Evolutionary conservation across 129 eudicot genomes (phyloP), one percentile per base, ranked within the genome.

Genomic region (Kitagawia praeruptora): DNA sequence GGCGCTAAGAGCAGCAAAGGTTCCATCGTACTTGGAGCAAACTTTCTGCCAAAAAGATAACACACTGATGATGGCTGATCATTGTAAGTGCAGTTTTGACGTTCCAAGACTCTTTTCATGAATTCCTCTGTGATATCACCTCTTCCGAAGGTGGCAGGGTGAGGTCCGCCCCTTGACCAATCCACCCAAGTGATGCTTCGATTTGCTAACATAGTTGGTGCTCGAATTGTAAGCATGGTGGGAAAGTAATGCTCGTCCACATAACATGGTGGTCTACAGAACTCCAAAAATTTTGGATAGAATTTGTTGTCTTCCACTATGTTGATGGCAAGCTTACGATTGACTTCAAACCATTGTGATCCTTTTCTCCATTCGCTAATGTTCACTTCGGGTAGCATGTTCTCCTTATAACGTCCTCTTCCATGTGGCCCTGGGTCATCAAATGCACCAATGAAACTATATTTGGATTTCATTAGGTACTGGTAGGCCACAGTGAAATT

Each of bases 131-230:
- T 80, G 5, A 86, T 77, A 46, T 86, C 87, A 2, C 39, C 74
- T 82, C 85, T 67, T 14, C 87, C 87, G 41, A 76, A 86, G 53
- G 70, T 83, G 40, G 81, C 79, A 8, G 90, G 90, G 76, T 87
- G 90, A 10, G 90, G 81, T 48, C 90, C 90, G 1, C 84, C 88
- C 73, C 88, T 70, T 1, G 86, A 82, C 90, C 90, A 87, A 27
- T 87, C 88, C 27, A 84, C 88, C 86, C 84, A 82, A 44, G 90
- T 87, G 5, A 84, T 23, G n/a, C 64, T 87, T 82, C 82, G 56
- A 41, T 84, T 87, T 16, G 88, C 77, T 5, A 73, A 4, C 53
- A 73, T 44, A 5, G 45, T 79, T 70, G 49, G 49, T 37, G 70
- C 82, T 54, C 77, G 76, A 76, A 87, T 84, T 44, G 80, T 71